Evolutionary conservation across 1,284 basidiomycete species (phyloP).

Genomic region (Thelephora terrestris): DNA sequence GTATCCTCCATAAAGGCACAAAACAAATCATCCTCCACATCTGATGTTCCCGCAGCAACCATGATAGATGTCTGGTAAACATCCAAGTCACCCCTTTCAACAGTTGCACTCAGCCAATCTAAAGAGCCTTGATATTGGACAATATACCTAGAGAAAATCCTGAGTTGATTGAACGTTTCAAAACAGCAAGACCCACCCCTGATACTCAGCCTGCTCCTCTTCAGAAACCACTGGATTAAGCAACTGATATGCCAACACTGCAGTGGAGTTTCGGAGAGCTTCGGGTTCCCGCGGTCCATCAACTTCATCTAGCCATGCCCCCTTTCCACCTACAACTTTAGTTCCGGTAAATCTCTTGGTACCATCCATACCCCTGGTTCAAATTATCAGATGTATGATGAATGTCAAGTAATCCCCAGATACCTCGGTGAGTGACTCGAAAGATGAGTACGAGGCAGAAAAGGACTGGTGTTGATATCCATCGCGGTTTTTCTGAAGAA

Average conservation of each 20-base stretch:
- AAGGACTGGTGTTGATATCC: conserved; percentile 63
- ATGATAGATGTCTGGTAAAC: conserved; percentile 4
- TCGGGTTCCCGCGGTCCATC: conserved; percentile 7
- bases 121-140: conserved; percentile 60
- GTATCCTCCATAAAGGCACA: too few species aligned
- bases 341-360: conserved; percentile 63
- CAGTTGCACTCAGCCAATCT: conserved; percentile 32
- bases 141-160: conserved; percentile 43
- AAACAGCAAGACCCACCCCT: conserved; percentile 39
- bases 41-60: not conserved
- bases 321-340: conserved; percentile 26
- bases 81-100: conserved; percentile 5
- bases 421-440: conserved; percentile 34
- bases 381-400: conserved; percentile 1
- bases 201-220: conserved; percentile 69
- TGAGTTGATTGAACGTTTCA: conserved; percentile 1
- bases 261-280: conserved; percentile 48
- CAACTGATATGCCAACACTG: conserved; percentile 48
- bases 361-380: conserved; percentile 55
- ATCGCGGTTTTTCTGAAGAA: conserved; percentile 51
- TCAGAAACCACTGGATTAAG: conserved; percentile 59
- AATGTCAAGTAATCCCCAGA: not conserved
- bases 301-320: conserved; percentile 23
- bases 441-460: conserved; percentile 44
- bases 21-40: too few species aligned